These are phyloP conservation scores for Prunus fruticosa DNA, from an alignment of 306 rosid species.

Conservation along the genomic window DNA sequence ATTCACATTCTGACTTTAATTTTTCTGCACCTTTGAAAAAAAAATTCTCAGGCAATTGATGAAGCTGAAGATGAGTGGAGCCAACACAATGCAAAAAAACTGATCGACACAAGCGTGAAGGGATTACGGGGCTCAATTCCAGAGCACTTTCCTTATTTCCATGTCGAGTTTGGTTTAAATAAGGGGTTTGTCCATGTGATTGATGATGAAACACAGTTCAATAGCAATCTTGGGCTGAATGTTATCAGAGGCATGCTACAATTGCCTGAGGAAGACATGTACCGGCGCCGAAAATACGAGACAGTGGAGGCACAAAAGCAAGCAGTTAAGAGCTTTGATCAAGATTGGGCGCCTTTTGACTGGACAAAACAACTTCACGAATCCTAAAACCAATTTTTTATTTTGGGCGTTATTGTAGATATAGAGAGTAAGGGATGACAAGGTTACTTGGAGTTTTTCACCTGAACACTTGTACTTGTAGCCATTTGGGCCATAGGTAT, in stretches of 20 bases:
- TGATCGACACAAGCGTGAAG: slow-evolving; percentile 72
- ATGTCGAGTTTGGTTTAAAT: slow-evolving; percentile 77
- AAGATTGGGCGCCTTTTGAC: slow-evolving; percentile 70
- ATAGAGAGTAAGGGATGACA: neutral
- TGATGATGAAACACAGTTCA: slow-evolving; percentile 76
- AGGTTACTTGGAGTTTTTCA: no score
- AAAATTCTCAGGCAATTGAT: slow-evolving; percentile 62
- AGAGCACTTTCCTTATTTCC: slow-evolving; percentile 71
- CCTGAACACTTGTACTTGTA: neutral
- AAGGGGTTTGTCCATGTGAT: slow-evolving; percentile 86
- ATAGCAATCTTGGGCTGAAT: slow-evolving; percentile 65
- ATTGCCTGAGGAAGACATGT: slow-evolving; percentile 78
- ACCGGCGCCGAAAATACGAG: slow-evolving; percentile 54
- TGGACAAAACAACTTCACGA: slow-evolving; percentile 74
- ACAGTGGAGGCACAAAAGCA: slow-evolving; percentile 59
- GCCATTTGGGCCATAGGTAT: no score
- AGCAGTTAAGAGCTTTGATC: slow-evolving; percentile 58
- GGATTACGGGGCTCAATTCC: slow-evolving; percentile 84
- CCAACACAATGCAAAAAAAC: slow-evolving; percentile 86
- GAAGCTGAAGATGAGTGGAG: slow-evolving; percentile 97
- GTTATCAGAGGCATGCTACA: slow-evolving; percentile 80
- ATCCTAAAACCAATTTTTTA: neutral
- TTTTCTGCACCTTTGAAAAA: neutral
- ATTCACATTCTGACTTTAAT: neutral
- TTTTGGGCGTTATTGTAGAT: neutral